Evolutionary conservation across 768 basidiomycete species (phyloP).

Genomic region (Mycena latifolia): DNA sequence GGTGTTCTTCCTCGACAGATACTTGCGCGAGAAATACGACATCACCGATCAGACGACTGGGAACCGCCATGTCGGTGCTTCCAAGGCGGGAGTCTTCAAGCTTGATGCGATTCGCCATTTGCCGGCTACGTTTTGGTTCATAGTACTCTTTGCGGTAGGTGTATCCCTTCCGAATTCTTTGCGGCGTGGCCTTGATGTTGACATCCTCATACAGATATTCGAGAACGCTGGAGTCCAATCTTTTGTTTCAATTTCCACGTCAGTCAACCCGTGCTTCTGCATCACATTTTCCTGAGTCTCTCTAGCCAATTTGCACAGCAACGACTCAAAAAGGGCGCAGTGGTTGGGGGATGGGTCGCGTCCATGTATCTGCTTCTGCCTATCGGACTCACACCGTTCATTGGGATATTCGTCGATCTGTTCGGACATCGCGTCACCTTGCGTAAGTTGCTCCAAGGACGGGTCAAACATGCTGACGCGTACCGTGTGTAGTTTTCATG

Average conservation of each 20-base stretch:
- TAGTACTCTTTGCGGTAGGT: constrained; percentile 48
- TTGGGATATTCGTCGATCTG: constrained; percentile 55
- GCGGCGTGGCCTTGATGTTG: constrained; percentile 5
- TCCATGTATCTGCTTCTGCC: constrained; percentile 57
- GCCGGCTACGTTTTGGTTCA: constrained; percentile 55
- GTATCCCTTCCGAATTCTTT: background rate
- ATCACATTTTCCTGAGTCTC: background rate
- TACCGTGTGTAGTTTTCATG: constrained; percentile 47
- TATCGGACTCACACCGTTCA: constrained; percentile 53
- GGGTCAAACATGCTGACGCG: background rate
- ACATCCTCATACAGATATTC: constrained; percentile 39
- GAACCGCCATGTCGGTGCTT: constrained; percentile 42
- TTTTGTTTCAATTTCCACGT: constrained; percentile 60
- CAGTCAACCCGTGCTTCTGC: constrained; percentile 18
- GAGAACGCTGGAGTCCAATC: constrained; percentile 59
- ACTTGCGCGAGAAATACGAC: constrained; percentile 48
- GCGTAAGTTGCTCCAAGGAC: constrained; percentile 40
- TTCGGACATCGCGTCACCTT: constrained; percentile 53
- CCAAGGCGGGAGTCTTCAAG: constrained; percentile 44
- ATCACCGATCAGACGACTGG: constrained; percentile 52
- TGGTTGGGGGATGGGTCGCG: constrained; percentile 59
- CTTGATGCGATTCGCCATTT: constrained; percentile 47
- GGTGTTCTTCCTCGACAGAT: constrained; percentile 52
- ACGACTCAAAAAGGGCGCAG: constrained; percentile 54
- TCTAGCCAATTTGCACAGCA: constrained; percentile 57